Conservation (phyloP, 768 basidiomycete genomes). For the Pleurotus platypus region DNA sequence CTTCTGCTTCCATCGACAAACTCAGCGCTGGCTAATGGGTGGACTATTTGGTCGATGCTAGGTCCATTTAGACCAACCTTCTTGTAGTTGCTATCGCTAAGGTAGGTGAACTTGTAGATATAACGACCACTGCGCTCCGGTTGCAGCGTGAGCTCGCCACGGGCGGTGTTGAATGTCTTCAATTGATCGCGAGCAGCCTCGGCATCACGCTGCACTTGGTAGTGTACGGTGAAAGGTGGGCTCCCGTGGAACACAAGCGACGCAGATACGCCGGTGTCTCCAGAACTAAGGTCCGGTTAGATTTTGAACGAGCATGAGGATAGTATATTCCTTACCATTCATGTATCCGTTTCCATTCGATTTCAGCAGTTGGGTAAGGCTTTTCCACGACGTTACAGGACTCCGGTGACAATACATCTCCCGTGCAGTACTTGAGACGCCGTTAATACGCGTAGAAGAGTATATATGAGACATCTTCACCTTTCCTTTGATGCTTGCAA, state of each 20-base stretch:
- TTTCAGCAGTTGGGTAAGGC: constrained; percentile 77
- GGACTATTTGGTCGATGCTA: constrained; percentile 83
- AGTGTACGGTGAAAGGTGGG: constrained; percentile 85
- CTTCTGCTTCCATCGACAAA: constrained; percentile 41
- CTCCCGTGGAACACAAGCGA: constrained; percentile 84
- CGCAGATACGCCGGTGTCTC: constrained; percentile 89
- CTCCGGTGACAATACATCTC: constrained; percentile 82
- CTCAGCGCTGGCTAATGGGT: constrained; percentile 80
- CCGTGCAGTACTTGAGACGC: constrained; percentile 62
- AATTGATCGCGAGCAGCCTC: constrained; percentile 57
- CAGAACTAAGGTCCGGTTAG: constrained; percentile 48
- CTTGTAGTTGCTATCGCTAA: constrained; percentile 85
- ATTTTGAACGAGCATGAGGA: constrained; percentile 7
- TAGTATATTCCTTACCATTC: constrained; percentile 61
- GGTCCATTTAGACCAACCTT: constrained; percentile 71
- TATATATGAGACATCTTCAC: constrained; percentile 23
- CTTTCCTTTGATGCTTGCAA: constrained; percentile 69
- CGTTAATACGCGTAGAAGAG: constrained; percentile 9
- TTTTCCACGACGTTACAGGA: constrained; percentile 72
- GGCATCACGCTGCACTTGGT: constrained; percentile 68
- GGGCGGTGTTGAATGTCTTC: constrained; percentile 61
- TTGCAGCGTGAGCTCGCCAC: constrained; percentile 79
- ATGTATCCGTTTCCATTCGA: constrained; percentile 85
- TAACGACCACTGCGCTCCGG: constrained; percentile 91
- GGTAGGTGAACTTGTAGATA: constrained; percentile 70